Evolutionary conservation across 768 basidiomycete genomes (phyloP).

Genomic region (Suillus fuscotomentosus): DNA sequence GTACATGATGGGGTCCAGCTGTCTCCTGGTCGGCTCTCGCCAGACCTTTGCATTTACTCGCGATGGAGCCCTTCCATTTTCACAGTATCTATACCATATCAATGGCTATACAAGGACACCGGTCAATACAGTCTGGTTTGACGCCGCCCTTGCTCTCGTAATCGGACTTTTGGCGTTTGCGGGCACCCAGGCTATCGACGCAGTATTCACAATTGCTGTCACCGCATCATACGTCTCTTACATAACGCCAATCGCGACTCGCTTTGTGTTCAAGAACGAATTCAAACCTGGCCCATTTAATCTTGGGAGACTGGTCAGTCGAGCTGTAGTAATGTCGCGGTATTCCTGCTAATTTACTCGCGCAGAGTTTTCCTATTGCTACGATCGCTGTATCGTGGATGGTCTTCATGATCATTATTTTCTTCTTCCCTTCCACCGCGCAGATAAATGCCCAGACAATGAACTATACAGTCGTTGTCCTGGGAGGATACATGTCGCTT

Average conservation of each 20-base stretch:
- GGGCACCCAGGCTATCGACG: slow-evolving; percentile 54
- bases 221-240: slow-evolving; percentile 51
- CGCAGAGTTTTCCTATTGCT: slow-evolving; percentile 28
- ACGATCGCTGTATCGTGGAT: slow-evolving; percentile 34
- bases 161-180: slow-evolving; percentile 63
- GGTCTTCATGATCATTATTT: slow-evolving; percentile 33
- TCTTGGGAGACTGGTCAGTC: slow-evolving; percentile 33
- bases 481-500: slow-evolving; percentile 30
- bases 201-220: slow-evolving; percentile 52
- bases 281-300: slow-evolving; percentile 58
- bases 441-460: slow-evolving; percentile 29
- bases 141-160: slow-evolving; percentile 43
- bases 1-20: slow-evolving; percentile 37
- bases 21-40: slow-evolving; percentile 45
- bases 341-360: background rate
- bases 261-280: slow-evolving; percentile 45
- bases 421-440: slow-evolving; percentile 32
- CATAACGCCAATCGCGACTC: slow-evolving; percentile 51
- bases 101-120: slow-evolving; percentile 52
- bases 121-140: slow-evolving; percentile 54
- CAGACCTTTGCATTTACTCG: slow-evolving; percentile 63
- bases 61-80: slow-evolving; percentile 49
- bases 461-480: slow-evolving; percentile 38
- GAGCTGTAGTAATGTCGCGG: background rate
- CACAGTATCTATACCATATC: slow-evolving; percentile 57